Percentiles rank a stretch among this genome's conserved stretches.
Evolutionary conservation across 345 rosid species (phyloP).

Genomic region (Gynandropsis gynandra): DNA sequence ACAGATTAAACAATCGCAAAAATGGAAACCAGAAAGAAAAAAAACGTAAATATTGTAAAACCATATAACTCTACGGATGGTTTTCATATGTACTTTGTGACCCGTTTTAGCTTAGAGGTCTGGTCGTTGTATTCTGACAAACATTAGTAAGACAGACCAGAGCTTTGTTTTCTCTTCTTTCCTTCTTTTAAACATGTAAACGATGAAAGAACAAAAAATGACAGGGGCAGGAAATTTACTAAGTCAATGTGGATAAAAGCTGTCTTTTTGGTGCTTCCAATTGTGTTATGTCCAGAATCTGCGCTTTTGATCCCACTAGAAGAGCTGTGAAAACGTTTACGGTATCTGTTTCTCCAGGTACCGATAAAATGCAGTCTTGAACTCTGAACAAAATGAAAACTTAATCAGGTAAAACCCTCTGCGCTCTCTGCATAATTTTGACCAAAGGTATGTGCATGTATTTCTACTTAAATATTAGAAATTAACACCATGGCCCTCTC

Average conservation of each 20-base stretch:
- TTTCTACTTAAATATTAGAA: background rate
- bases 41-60: conserved; percentile 8
- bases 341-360: conserved; percentile 92
- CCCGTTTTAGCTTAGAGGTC: background rate
- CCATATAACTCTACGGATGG: conserved; percentile 5
- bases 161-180: conserved; percentile 2
- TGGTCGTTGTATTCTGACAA: background rate
- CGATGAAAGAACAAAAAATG: conserved; percentile 1
- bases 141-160: background rate
- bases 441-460: conserved; percentile 9
- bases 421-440: conserved; percentile 1
- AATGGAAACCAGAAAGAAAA: conserved; percentile 3
- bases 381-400: conserved; percentile 44
- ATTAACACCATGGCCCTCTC: background rate
- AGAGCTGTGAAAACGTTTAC: conserved; percentile 52
- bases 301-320: conserved; percentile 30
- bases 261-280: conserved; percentile 32
- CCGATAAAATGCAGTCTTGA: conserved; percentile 98
- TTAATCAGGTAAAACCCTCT: conserved; percentile 2
- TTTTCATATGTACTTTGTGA: conserved; percentile 2
- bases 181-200: background rate
- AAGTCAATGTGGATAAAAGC: conserved; percentile 75
- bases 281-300: conserved; percentile 30
- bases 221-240: conserved; percentile 38
- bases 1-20: conserved; percentile 12